Evolutionary conservation across 129 eudicot species (phyloP).

Genomic region (Logfia minima): DNA sequence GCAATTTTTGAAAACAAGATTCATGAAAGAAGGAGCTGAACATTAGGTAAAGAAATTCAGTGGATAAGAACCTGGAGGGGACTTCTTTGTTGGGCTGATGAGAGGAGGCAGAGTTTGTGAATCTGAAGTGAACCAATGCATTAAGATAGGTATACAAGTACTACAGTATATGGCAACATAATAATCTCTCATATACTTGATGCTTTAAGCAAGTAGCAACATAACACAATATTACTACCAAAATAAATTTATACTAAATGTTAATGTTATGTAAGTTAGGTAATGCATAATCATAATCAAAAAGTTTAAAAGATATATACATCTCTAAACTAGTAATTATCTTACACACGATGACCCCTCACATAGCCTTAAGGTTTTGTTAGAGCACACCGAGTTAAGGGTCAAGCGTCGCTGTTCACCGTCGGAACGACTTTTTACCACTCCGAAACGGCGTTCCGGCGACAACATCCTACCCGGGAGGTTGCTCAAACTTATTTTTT

Average conservation of each 20-base stretch:
- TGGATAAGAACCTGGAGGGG: constrained; percentile 18
- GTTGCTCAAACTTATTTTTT: too few species aligned
- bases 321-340: neutral
- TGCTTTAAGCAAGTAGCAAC: neutral
- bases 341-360: neutral
- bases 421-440: too few species aligned
- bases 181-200: neutral
- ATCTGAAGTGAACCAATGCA: constrained; percentile 12
- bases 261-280: too few species aligned
- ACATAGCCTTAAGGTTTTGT: neutral
- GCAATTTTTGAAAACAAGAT: neutral
- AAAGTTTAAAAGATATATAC: neutral
- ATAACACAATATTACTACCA: constrained; percentile 6
- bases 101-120: constrained; percentile 33
- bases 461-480: too few species aligned
- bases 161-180: neutral
- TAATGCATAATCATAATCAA: neutral
- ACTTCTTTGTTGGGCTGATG: constrained; percentile 5
- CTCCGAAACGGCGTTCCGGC: too few species aligned
- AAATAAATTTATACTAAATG: neutral
- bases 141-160: neutral
- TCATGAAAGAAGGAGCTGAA: neutral
- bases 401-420: too few species aligned
- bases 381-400: too few species aligned
- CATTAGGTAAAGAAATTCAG: neutral